Conservation (phyloP, 2,329 filamentous ascomycete genomes). For the Sclerotinia borealis region DNA sequence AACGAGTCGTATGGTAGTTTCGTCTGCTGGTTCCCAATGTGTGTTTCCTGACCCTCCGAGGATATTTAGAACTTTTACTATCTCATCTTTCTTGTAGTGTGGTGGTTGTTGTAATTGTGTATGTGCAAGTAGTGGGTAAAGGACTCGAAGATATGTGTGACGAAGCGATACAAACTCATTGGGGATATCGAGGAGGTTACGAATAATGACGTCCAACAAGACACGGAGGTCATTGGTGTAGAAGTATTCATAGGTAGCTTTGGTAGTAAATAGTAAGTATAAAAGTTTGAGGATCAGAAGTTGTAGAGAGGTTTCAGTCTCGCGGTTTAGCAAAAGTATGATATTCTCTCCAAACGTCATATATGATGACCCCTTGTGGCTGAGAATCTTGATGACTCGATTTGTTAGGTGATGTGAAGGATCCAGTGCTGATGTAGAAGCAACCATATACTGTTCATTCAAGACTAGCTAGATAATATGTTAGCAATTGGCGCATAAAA, state of each 20-base stretch:
- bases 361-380: conserved; percentile 70
- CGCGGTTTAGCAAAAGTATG: conserved; percentile 88
- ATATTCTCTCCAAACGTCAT: conserved; percentile 98
- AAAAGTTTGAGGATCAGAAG: conserved; percentile 93
- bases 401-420: conserved; percentile 64
- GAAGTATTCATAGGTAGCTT: conserved; percentile 92
- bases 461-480: conserved; percentile 65
- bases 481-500: conserved; percentile 16
- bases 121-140: conserved; percentile 84
- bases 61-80: conserved; percentile 68
- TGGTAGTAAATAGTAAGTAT: conserved; percentile 91
- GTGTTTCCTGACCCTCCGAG: conserved; percentile 60
- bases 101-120: conserved; percentile 83
- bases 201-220: conserved; percentile 89
- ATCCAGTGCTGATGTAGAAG: conserved; percentile 41
- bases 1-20: conserved; percentile 72
- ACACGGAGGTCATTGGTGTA: conserved; percentile 97
- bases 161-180: conserved; percentile 71
- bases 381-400: conserved; percentile 85
- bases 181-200: conserved; percentile 92
- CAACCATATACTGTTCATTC: conserved; percentile 97
- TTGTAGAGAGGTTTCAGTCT: conserved; percentile 89
- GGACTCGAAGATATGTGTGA: conserved; percentile 89
- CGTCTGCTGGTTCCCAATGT: conserved; percentile 76
- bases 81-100: conserved; percentile 86